Evolutionary conservation across 805 yeast species (phyloP).

Genomic region (Saturnispora zaruensis): DNA sequence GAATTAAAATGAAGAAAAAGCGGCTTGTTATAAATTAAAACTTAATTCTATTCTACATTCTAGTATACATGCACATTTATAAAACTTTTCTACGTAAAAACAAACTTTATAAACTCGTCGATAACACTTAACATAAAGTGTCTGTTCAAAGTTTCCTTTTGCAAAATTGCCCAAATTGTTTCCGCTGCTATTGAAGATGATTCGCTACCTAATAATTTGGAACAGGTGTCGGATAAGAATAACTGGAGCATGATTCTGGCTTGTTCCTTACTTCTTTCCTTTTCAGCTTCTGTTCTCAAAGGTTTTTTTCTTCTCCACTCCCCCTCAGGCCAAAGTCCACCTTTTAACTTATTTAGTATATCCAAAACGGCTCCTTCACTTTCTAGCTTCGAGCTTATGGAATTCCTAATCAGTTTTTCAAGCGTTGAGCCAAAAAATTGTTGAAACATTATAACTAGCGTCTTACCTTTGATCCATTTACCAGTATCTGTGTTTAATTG

Average conservation of each 20-base stretch:
- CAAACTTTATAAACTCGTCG: slow-evolving; percentile 45
- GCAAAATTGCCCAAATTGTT: slow-evolving; percentile 56
- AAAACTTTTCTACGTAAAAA: slow-evolving; percentile 24
- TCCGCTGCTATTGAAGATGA: slow-evolving; percentile 57
- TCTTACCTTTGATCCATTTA: slow-evolving; percentile 80
- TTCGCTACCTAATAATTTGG: slow-evolving; percentile 63
- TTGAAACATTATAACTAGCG: slow-evolving; percentile 70
- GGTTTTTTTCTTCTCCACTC: slow-evolving; percentile 37
- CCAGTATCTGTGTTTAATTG: slow-evolving; percentile 43
- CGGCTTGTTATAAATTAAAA: background rate
- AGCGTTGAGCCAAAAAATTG: slow-evolving; percentile 80
- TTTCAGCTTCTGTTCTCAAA: slow-evolving; percentile 42
- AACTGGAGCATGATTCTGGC: slow-evolving; percentile 47
- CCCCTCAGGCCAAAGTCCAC: slow-evolving; percentile 45
- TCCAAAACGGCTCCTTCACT: slow-evolving; percentile 41
- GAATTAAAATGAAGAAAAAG: background rate
- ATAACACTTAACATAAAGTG: slow-evolving; percentile 52
- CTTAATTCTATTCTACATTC: background rate
- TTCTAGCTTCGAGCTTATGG: slow-evolving; percentile 30
- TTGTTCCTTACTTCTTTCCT: slow-evolving; percentile 44
- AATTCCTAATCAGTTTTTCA: slow-evolving; percentile 53
- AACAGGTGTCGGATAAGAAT: slow-evolving; percentile 54
- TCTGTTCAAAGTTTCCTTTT: slow-evolving; percentile 61
- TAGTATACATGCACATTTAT: background rate
- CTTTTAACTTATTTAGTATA: slow-evolving; percentile 25